Conservation (phyloP, 1,139 yeast genomes). For the Sugiyamaella paludigena region DNA sequence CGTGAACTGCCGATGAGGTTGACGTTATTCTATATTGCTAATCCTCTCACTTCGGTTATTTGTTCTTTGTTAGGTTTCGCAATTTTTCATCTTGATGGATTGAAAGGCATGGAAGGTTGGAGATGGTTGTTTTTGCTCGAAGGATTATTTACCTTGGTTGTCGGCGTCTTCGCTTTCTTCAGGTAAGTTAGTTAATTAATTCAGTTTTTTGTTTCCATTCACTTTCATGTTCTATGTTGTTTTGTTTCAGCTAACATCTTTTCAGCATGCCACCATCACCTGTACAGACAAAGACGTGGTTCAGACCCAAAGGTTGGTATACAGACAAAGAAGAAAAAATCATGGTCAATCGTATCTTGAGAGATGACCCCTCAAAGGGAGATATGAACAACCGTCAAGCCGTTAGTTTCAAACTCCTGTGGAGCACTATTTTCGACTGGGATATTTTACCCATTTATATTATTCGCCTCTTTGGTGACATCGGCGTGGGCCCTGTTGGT, state of each 20-base stretch:
- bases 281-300: slow-evolving; percentile 52
- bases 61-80: slow-evolving; percentile 47
- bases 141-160: slow-evolving; percentile 53
- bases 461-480: slow-evolving; percentile 49
- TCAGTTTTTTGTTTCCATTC: slow-evolving; percentile 26
- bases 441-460: slow-evolving; percentile 60
- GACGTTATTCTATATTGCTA: slow-evolving; percentile 46
- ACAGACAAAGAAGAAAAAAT: slow-evolving; percentile 60
- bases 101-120: slow-evolving; percentile 50
- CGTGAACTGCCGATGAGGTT: slow-evolving; percentile 47
- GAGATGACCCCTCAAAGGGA: slow-evolving; percentile 70
- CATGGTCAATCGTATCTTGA: slow-evolving; percentile 57
- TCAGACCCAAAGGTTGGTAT: slow-evolving; percentile 59
- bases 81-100: slow-evolving; percentile 44
- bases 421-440: slow-evolving; percentile 48
- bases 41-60: slow-evolving; percentile 30
- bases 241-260: too few relatives aligned
- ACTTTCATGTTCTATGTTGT: too few relatives aligned
- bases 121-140: slow-evolving; percentile 64
- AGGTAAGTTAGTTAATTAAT: slow-evolving; percentile 33
- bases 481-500: slow-evolving; percentile 42
- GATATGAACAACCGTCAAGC: slow-evolving; percentile 65
- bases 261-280: slow-evolving; percentile 62
- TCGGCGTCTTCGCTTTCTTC: slow-evolving; percentile 48
- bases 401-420: slow-evolving; percentile 42